A percentile compares a stretch with the other conserved stretches of the same genome.
phyloP scores from a whole-genome alignment of 2,329 filamentous ascomycete genomes.

The Rhynchosporium agropyri region DNA sequence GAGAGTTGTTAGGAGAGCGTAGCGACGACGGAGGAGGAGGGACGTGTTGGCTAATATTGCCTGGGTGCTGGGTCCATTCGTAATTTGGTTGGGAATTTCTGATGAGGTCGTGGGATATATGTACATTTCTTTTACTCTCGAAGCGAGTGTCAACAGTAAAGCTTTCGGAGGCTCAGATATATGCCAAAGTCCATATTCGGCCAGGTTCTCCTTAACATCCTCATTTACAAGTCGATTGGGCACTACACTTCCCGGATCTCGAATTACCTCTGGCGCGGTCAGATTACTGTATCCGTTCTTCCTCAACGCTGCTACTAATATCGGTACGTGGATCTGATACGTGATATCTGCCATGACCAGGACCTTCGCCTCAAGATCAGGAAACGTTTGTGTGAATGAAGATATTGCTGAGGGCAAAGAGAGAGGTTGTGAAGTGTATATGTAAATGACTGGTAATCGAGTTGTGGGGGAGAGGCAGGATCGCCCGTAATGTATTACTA shows the following conservation, averaged over 20 bases:
- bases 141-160: conserved; percentile 83
- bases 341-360: conserved; percentile 89
- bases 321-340: conserved; percentile 73
- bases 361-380: conserved; percentile 59
- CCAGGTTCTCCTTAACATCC: conserved; percentile 44
- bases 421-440: conserved; percentile 78
- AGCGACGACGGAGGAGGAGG: conserved; percentile 75
- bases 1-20: conserved; percentile 81
- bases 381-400: conserved; percentile 71
- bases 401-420: conserved; percentile 57
- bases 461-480: conserved; percentile 91
- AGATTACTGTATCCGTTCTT: conserved; percentile 69
- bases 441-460: conserved; percentile 82
- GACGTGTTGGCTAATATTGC: conserved; percentile 47
- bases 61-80: conserved; percentile 23
- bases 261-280: conserved; percentile 70
- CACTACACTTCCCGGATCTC: conserved; percentile 77
- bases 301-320: conserved; percentile 57
- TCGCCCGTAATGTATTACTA: conserved; percentile 91
- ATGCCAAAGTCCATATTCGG: conserved; percentile 71
- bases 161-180: conserved; percentile 82
- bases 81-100: conserved; percentile 48
- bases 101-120: conserved; percentile 66
- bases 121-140: conserved; percentile 75
- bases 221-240: conserved; percentile 72